Evolutionary conservation across 2,329 filamentous ascomycete species (phyloP).

Genomic region (Diaporthe aspalathi): DNA sequence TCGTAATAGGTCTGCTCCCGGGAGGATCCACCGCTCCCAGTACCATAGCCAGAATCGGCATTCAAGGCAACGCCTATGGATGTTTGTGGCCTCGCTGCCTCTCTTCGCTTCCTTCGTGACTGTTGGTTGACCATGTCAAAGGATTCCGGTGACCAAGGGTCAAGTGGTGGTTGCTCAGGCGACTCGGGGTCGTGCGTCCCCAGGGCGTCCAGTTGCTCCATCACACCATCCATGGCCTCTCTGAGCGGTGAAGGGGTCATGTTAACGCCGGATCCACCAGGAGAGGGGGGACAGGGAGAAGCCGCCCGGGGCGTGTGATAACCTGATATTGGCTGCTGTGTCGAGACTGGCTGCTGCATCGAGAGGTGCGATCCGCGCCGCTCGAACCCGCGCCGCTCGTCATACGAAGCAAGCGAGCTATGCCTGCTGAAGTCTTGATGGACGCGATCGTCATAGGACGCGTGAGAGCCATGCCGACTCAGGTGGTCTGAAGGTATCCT

Average conservation of each 20-base stretch:
- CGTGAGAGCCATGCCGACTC: constrained; percentile 39
- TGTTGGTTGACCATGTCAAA: constrained; percentile 70
- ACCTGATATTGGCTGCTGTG: constrained; percentile 53
- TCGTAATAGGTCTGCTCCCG: constrained; percentile 58
- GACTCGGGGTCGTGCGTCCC: constrained; percentile 68
- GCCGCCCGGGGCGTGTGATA: constrained; percentile 67
- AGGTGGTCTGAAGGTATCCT: constrained; percentile 28
- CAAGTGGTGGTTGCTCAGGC: constrained; percentile 61
- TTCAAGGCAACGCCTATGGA: constrained; percentile 75
- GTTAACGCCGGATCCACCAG: constrained; percentile 68
- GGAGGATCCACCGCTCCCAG: constrained; percentile 65
- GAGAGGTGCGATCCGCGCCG: constrained; percentile 43
- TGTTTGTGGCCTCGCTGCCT: constrained; percentile 71
- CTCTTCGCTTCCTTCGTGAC: constrained; percentile 50
- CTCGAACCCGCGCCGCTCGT: constrained; percentile 42
- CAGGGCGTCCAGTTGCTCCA: constrained; percentile 93
- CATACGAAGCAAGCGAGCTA: constrained; percentile 53
- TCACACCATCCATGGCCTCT: constrained; percentile 97
- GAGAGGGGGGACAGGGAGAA: constrained; percentile 77
- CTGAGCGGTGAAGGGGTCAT: constrained; percentile 88
- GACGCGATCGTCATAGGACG: constrained; percentile 38
- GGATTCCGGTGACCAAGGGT: constrained; percentile 92
- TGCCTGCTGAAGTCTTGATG: constrained; percentile 46
- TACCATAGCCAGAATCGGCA: constrained; percentile 70
- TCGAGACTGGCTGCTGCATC: constrained; percentile 53